phyloP scores from a whole-genome alignment of 1,284 basidiomycete species.

The Pseudozyma pruni region DNA sequence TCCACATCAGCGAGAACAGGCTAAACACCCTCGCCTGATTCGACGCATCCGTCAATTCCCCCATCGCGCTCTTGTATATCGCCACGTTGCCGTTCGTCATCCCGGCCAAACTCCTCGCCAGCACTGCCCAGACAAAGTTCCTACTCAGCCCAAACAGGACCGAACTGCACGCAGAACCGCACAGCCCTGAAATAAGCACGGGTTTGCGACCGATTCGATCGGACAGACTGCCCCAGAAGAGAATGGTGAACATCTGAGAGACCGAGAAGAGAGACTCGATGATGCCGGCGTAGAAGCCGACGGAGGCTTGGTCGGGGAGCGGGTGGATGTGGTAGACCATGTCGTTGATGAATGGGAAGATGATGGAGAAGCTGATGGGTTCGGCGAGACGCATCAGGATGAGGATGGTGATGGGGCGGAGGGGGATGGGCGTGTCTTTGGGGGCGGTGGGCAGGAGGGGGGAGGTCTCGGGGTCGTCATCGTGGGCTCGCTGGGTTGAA shows the following conservation, averaged over 20 bases:
- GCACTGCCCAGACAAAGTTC: constrained; percentile 61
- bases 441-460: constrained; percentile 6
- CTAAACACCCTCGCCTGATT: constrained; percentile 56
- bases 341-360: constrained; percentile 77
- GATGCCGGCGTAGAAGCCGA: constrained; percentile 73
- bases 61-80: constrained; percentile 50
- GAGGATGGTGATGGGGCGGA: constrained; percentile 71
- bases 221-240: constrained; percentile 65
- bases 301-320: constrained; percentile 5
- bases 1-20: constrained; percentile 50
- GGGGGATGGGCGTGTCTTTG: constrained; percentile 71
- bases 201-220: constrained; percentile 69
- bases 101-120: constrained; percentile 51
- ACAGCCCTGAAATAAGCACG: constrained; percentile 67
- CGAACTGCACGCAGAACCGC: constrained; percentile 63
- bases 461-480: constrained; percentile 5
- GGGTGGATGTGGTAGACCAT: constrained; percentile 64
- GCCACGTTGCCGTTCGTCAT: constrained; percentile 54
- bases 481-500: neutral
- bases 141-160: constrained; percentile 66
- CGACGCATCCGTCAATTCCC: constrained; percentile 48
- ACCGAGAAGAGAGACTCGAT: constrained; percentile 70
- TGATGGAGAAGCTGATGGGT: constrained; percentile 76
- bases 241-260: constrained; percentile 69
- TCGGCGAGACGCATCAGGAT: constrained; percentile 70